A percentile compares a stretch with the other conserved stretches of the same genome.
Conservation (phyloP, 371 early-diverging fungal species). For the Mucor circinelloides region DNA sequence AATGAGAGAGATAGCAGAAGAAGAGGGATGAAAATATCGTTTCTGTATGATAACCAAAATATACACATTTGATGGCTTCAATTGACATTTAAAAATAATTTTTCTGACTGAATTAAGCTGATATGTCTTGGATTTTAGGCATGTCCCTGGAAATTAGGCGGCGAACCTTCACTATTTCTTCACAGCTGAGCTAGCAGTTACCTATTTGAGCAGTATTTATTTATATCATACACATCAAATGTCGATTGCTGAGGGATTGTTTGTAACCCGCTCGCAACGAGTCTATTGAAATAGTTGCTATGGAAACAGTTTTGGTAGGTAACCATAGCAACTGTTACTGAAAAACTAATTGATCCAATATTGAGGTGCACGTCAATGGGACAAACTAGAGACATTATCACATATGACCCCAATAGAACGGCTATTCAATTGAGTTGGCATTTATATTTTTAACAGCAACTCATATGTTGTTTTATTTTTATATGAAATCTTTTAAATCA, state of each 20-base stretch:
- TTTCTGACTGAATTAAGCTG: not conserved
- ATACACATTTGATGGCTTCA: slow-evolving; percentile 2
- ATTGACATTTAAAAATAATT: slow-evolving; percentile 4
- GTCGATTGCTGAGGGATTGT: not conserved
- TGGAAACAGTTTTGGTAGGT: not conserved
- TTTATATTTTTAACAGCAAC: not conserved
- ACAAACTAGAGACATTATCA: not conserved
- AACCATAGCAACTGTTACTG: not conserved
- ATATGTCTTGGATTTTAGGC: not conserved
- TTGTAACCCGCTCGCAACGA: not conserved
- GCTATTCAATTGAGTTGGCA: not conserved
- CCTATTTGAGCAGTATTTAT: not conserved
- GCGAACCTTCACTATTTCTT: not conserved
- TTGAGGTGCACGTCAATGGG: not conserved
- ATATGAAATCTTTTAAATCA: not conserved
- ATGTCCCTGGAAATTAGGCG: slow-evolving; percentile 5
- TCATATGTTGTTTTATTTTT: not conserved
- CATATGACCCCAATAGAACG: not conserved
- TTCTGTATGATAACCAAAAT: not conserved
- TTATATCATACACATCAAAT: not conserved
- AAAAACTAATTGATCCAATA: not conserved
- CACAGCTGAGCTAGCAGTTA: not conserved
- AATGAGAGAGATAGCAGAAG: not conserved
- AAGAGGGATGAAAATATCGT: not conserved
- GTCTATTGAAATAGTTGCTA: not conserved